Evolutionary conservation across 257 asterid species (phyloP).

Genomic region (Rauvolfia tetraphylla): DNA sequence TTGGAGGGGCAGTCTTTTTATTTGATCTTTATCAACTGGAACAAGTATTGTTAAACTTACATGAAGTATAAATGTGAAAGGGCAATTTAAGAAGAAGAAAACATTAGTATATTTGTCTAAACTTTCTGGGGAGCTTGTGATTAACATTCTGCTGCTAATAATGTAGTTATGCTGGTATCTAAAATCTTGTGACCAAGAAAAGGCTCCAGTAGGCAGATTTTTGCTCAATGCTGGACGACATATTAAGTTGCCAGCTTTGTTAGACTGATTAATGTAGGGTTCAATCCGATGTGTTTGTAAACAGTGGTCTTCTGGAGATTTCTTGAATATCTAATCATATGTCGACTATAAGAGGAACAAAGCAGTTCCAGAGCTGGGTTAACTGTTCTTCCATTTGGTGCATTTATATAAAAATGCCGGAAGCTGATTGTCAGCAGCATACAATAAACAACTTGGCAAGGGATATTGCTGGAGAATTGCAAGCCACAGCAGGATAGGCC

Average conservation of each 20-base stretch:
- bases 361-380: not conserved
- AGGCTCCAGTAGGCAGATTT: not conserved
- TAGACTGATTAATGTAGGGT: not conserved
- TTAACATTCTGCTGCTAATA: conserved; percentile 1
- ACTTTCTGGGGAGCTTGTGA: not conserved
- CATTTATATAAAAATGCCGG: not conserved
- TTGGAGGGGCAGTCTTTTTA: not conserved
- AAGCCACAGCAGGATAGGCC: not conserved
- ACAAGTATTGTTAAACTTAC: not conserved
- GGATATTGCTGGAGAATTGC: not conserved
- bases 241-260: not conserved
- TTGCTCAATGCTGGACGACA: not conserved
- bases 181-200: not conserved
- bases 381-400: not conserved
- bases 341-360: not conserved
- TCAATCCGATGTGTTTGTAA: not conserved
- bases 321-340: not conserved
- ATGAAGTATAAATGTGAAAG: not conserved
- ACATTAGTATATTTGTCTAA: not conserved
- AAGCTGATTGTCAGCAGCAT: not conserved
- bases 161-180: not conserved
- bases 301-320: not conserved
- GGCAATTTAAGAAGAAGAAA: not conserved
- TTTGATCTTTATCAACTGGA: not conserved
- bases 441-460: not conserved